Evolutionary conservation across 192 early-diverging fungal genomes (phyloP).

Genomic region (Phlyctochytrium planicorne): DNA sequence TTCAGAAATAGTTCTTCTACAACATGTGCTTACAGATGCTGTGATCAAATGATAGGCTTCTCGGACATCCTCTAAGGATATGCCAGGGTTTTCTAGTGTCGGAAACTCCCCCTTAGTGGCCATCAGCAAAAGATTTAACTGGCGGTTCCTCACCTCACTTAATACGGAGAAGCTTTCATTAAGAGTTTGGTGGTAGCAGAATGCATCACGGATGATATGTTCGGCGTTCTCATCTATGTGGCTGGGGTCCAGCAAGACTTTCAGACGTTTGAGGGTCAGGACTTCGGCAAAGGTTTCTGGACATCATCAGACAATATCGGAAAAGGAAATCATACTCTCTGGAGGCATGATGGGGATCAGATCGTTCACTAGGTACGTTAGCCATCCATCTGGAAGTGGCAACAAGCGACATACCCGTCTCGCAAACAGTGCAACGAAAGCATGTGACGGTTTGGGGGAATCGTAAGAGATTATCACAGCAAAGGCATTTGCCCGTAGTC

Average conservation of each 20-base stretch:
- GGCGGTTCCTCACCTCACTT: background rate
- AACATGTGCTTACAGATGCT: conserved; percentile 18
- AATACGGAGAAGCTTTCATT: conserved; percentile 32
- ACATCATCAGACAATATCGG: background rate
- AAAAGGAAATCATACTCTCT: background rate
- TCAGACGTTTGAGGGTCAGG: background rate
- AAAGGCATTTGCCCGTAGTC: conserved; percentile 37
- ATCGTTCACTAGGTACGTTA: conserved; percentile 27
- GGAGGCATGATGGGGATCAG: conserved; percentile 16
- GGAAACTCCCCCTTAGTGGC: conserved; percentile 21
- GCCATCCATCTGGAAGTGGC: background rate
- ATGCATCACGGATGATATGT: conserved; percentile 22
- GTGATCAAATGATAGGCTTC: conserved; percentile 34
- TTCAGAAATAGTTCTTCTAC: background rate
- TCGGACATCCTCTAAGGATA: conserved; percentile 29
- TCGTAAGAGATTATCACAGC: conserved; percentile 63
- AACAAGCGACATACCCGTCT: conserved; percentile 50
- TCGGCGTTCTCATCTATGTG: conserved; percentile 4
- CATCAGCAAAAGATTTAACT: background rate
- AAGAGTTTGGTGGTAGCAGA: conserved; percentile 23
- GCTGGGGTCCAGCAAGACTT: background rate
- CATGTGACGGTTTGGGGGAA: conserved; percentile 70
- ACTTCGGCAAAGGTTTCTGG: background rate
- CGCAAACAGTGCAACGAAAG: conserved; percentile 91
- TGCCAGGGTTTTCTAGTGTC: conserved; percentile 29